phyloP scores from a whole-genome alignment of 345 rosid genomes.

The Toxicodendron radicans region DNA sequence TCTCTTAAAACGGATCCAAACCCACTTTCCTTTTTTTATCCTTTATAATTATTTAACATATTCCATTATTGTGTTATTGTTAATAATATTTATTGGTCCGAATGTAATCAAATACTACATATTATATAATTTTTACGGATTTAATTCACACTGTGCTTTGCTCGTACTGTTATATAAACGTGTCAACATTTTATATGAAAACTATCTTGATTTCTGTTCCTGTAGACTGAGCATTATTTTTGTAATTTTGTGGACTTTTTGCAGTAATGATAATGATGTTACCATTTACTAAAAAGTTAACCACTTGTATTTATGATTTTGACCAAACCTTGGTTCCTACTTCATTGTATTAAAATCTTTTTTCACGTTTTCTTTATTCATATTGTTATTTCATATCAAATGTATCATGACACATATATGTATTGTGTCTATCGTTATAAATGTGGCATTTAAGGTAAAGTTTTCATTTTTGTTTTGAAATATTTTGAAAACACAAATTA shows the following conservation, averaged over 20 bases:
- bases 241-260: neutral
- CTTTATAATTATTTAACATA: neutral
- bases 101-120: too few relatives aligned
- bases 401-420: too few relatives aligned
- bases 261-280: neutral
- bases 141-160: neutral
- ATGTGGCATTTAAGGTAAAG: too few relatives aligned
- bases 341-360: neutral
- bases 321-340: neutral
- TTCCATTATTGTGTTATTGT: neutral
- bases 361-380: neutral
- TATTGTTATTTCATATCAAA: too few relatives aligned
- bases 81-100: neutral
- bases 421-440: too few relatives aligned
- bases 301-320: neutral
- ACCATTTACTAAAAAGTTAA: neutral
- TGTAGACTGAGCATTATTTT: neutral
- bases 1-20: constrained; percentile 52
- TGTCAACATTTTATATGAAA: neutral
- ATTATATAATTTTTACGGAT: too few relatives aligned
- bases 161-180: neutral
- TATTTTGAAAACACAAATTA: too few relatives aligned
- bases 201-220: neutral
- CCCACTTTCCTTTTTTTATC: neutral
- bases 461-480: too few relatives aligned